These are phyloP conservation scores for Lepidopterella palustris DNA, from an alignment of 495 filamentous ascomycete genomes.

Conservation along the genomic window DNA sequence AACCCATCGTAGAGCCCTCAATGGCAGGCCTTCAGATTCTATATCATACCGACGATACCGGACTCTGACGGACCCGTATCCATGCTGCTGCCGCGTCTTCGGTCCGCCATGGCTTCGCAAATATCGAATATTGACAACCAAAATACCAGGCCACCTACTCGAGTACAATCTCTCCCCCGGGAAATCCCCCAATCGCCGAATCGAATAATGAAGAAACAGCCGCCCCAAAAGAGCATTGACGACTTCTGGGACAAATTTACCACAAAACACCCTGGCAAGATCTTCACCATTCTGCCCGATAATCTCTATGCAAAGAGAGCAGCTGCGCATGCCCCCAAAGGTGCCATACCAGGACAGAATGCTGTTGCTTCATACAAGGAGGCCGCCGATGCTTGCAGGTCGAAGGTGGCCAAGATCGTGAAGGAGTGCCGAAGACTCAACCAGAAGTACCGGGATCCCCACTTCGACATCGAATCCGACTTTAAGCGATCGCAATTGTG, in stretches of 20 bases:
- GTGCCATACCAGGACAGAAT: conserved; percentile 48
- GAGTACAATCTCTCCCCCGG: conserved; percentile 19
- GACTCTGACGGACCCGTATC: neutral
- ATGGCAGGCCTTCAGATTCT: neutral
- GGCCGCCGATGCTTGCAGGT: conserved; percentile 59
- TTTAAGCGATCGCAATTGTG: conserved; percentile 58
- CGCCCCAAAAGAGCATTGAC: conserved; percentile 65
- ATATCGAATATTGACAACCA: conserved; percentile 24
- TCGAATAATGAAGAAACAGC: conserved; percentile 34
- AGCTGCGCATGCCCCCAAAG: conserved; percentile 45
- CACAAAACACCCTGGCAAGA: conserved; percentile 55
- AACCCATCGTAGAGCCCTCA: neutral
- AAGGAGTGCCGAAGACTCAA: conserved; percentile 78
- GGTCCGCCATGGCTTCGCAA: conserved; percentile 21
- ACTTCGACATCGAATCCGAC: conserved; percentile 83
- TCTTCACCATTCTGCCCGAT: conserved; percentile 65
- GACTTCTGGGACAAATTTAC: conserved; percentile 77
- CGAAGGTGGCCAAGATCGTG: conserved; percentile 74
- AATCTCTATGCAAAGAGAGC: conserved; percentile 65
- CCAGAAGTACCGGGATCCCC: conserved; percentile 81
- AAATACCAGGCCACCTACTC: conserved; percentile 23
- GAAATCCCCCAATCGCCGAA: conserved; percentile 14
- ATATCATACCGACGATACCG: neutral
- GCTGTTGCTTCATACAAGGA: conserved; percentile 64
- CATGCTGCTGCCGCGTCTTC: neutral